Percentiles rank a stretch among this genome's conserved stretches.
These are phyloP conservation scores for Micractinium conductrix DNA, from an alignment of 139 green algal species.

Conservation along the genomic window DNA sequence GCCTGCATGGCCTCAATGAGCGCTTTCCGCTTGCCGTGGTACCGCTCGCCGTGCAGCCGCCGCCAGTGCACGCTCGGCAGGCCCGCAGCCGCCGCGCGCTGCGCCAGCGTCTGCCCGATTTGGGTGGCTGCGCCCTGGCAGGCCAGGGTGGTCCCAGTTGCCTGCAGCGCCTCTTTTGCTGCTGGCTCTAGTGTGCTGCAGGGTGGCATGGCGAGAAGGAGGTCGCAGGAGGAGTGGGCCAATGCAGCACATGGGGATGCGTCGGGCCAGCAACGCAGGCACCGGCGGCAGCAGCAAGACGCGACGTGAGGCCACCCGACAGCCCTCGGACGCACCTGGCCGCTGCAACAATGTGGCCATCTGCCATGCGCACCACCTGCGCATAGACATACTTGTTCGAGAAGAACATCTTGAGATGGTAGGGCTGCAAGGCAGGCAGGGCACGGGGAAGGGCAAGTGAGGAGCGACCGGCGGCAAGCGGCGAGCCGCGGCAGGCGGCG, in stretches of 20 bases:
- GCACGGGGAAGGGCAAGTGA: not conserved
- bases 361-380: slow-evolving; percentile 45
- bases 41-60: slow-evolving; percentile 50
- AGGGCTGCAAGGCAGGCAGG: not conserved
- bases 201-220: not conserved
- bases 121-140: not conserved
- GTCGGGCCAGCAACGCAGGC: no score
- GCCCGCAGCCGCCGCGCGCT: slow-evolving; percentile 37
- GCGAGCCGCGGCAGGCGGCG: not conserved
- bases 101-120: slow-evolving; percentile 48
- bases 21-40: slow-evolving; percentile 50
- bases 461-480: not conserved
- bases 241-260: no score
- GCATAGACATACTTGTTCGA: slow-evolving; percentile 61
- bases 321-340: not conserved
- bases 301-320: not conserved
- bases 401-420: slow-evolving; percentile 47
- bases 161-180: not conserved
- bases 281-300: not conserved
- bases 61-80: slow-evolving; percentile 51
- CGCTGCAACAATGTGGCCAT: slow-evolving; percentile 51
- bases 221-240: no score
- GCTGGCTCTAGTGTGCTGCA: slow-evolving; percentile 18
- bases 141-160: not conserved
- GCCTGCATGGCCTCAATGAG: slow-evolving; percentile 42